phyloP scores from a whole-genome alignment of 345 rosid species.

The Rhizophora apiculata region DNA sequence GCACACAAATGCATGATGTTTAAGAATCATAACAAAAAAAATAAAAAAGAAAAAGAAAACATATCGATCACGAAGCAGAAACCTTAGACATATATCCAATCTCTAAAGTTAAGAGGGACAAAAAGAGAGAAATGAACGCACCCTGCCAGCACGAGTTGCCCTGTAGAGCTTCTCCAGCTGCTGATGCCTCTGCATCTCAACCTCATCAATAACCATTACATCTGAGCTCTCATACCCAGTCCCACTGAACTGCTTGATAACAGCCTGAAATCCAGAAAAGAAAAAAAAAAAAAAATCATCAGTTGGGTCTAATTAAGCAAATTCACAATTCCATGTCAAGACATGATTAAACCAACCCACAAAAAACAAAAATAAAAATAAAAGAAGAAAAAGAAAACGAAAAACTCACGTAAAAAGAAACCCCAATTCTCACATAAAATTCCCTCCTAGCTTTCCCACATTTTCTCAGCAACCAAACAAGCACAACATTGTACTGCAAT shows the following conservation, averaged over 20 bases:
- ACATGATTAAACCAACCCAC: background rate
- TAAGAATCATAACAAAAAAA: background rate
- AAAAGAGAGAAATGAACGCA: conserved; percentile 12
- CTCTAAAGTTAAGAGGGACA: background rate
- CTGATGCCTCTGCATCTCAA: conserved; percentile 93
- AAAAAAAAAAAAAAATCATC: background rate
- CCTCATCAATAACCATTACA: conserved; percentile 83
- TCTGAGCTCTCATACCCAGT: conserved; percentile 89
- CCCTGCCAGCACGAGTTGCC: conserved; percentile 80
- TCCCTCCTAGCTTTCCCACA: background rate
- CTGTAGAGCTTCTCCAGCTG: conserved; percentile 85
- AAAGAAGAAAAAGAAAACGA: too few species aligned
- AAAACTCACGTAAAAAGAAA: background rate
- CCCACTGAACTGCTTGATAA: conserved; percentile 84
- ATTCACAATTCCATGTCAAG: background rate
- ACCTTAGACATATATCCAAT: too few species aligned
- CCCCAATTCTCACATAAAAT: background rate
- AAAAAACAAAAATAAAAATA: background rate
- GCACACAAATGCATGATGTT: too few species aligned
- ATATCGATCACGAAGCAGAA: too few species aligned
- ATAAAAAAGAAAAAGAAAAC: background rate
- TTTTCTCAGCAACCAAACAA: conserved; percentile 8
- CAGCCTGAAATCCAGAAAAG: conserved; percentile 57
- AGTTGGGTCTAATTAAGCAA: background rate
- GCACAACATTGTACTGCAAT: background rate